phyloP scores from a whole-genome alignment of 306 rosid genomes.

The Lupinus albus region DNA sequence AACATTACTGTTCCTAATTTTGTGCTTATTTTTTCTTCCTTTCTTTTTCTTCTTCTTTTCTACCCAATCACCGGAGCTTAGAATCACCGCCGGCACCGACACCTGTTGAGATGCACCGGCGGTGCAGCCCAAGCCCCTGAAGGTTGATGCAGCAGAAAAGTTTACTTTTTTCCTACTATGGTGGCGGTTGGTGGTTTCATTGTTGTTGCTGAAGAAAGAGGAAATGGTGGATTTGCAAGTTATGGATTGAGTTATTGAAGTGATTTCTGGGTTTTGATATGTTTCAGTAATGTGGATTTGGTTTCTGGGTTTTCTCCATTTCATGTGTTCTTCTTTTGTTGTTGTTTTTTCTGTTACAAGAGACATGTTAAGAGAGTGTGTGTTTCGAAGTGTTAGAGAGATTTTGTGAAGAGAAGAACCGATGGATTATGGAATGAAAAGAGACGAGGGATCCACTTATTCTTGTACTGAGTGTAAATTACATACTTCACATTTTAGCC shows the following conservation, averaged over 20 bases:
- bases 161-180: slow-evolving; percentile 62
- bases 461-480: too few species aligned
- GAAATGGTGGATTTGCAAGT: slow-evolving; percentile 84
- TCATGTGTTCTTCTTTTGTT: slow-evolving; percentile 46
- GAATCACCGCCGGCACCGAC: slow-evolving; percentile 85
- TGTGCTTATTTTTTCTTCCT: slow-evolving; percentile 65
- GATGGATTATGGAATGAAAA: too few species aligned
- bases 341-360: slow-evolving; percentile 37
- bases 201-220: slow-evolving; percentile 57
- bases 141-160: slow-evolving; percentile 60
- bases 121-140: slow-evolving; percentile 82
- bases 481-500: too few species aligned
- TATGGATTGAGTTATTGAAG: slow-evolving; percentile 66
- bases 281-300: slow-evolving; percentile 61
- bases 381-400: too few species aligned
- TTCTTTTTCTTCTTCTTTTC: slow-evolving; percentile 66
- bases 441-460: too few species aligned
- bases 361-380: slow-evolving; percentile 47
- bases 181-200: neutral
- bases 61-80: slow-evolving; percentile 89
- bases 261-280: slow-evolving; percentile 66
- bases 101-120: slow-evolving; percentile 83
- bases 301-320: slow-evolving; percentile 72
- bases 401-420: too few species aligned
- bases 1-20: slow-evolving; percentile 17